Conservation (phyloP, 768 basidiomycete species). For the Exidia glandulosa region DNA sequence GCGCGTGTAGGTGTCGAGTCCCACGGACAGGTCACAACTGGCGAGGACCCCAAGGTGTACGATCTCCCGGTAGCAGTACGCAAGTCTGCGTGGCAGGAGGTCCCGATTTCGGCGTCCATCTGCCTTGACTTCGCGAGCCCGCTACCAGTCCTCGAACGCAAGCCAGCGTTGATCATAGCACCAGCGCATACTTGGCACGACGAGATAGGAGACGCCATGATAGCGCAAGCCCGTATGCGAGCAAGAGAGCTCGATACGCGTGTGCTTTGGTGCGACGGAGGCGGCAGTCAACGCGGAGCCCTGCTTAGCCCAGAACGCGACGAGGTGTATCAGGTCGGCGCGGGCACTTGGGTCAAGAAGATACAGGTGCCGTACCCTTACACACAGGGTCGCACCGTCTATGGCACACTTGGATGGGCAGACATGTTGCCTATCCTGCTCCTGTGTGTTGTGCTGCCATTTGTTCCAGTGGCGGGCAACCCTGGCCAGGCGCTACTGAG, state of each 20-base stretch:
- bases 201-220: slow-evolving; percentile 63
- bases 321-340: slow-evolving; percentile 38
- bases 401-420: slow-evolving; percentile 17
- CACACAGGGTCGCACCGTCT: slow-evolving; percentile 40
- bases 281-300: slow-evolving; percentile 59
- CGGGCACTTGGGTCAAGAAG: slow-evolving; percentile 55
- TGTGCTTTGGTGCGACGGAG: slow-evolving; percentile 78
- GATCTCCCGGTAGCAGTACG: background rate
- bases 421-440: background rate
- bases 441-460: background rate
- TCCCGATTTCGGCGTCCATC: slow-evolving; percentile 57
- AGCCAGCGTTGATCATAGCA: slow-evolving; percentile 67
- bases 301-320: slow-evolving; percentile 36
- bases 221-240: slow-evolving; percentile 64
- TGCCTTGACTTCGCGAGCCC: slow-evolving; percentile 71
- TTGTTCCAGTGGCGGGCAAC: no score
- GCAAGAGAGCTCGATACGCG: slow-evolving; percentile 57
- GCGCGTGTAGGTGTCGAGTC: no score
- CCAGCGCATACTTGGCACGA: slow-evolving; percentile 76
- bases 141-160: slow-evolving; percentile 39
- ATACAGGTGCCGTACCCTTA: slow-evolving; percentile 52
- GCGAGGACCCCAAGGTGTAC: background rate
- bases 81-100: slow-evolving; percentile 11
- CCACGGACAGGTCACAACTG: no score
- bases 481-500: no score